Evolutionary conservation across 1,284 basidiomycete species (phyloP), one percentile per base, ranked within the genome.

Genomic region (Singerocomus inundabilis): DNA sequence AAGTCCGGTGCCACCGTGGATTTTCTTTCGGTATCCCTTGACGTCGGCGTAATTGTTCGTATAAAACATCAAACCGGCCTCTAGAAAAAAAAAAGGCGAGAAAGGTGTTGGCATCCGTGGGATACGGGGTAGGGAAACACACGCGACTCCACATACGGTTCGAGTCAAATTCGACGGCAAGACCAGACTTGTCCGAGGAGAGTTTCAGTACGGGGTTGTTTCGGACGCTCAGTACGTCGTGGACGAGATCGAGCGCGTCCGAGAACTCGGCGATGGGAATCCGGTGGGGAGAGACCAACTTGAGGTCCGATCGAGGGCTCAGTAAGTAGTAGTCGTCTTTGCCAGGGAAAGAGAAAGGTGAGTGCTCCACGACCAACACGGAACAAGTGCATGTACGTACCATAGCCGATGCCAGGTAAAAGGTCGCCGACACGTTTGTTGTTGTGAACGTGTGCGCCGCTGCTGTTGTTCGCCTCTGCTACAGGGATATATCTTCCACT

Each of bases 11-110:
- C 85, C 85, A 21, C 86, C 85, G 57, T 90, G 87, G 33, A 87
- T 85, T 65, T 78, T 81, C 72, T 89, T 88, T 42, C 81, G 74
- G 33, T 81, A 76, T 25, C 77, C 81, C 31, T 70, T 73, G 11
- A 63, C 62, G 43, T 74, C 65, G 11, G 81, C 69, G 41, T 78
- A 68, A 50, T 77, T 80, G 62, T 83, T 81, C 4, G 83, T 77
- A 62, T 88, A 89, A 60, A 87, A 82, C 76, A 88, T 87, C 34
- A 85, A 76, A 26, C 86, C 86, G 6, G 76, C 78, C 67, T 89
- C 86, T 86, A 30, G n/a, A 33, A 34, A 34, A 28, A 32, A 15
- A 16, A 10, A 21, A 2, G 21, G 25, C 1, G 6, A n/a, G n/a
- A n/a, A n/a, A n/a, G n/a, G n/a, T n/a, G n/a, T n/a, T n/a, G n/a